phyloP scores from a whole-genome alignment of 768 basidiomycete species.

The Sporobolomyces roseus region DNA sequence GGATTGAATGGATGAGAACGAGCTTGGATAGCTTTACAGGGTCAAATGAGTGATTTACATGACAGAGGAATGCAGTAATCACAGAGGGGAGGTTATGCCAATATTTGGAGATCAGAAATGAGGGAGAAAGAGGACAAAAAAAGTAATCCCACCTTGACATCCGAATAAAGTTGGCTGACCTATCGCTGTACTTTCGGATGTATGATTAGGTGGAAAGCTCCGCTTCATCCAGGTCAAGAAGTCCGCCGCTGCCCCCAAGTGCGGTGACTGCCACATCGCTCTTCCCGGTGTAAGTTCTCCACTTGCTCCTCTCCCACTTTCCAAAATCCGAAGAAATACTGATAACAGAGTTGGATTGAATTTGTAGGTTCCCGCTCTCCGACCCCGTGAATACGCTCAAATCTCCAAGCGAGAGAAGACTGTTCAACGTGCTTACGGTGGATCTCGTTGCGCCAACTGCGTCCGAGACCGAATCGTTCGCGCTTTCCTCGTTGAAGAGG shows the following conservation, averaged over 20 bases:
- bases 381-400: slow-evolving; percentile 89
- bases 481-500: slow-evolving; percentile 98
- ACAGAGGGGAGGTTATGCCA: background rate
- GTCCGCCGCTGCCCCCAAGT: slow-evolving; percentile 82
- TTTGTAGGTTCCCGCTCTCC: slow-evolving; percentile 80
- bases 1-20: too few relatives aligned
- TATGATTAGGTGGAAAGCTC: slow-evolving; percentile 63
- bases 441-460: slow-evolving; percentile 92
- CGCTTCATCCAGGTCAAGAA: slow-evolving; percentile 99
- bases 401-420: slow-evolving; percentile 98
- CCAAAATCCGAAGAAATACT: background rate
- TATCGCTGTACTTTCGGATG: too few relatives aligned
- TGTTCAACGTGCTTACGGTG: slow-evolving; percentile 92
- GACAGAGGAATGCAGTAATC: background rate
- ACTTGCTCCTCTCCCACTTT: background rate
- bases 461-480: slow-evolving; percentile 96
- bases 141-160: too few relatives aligned
- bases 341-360: background rate
- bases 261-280: slow-evolving; percentile 94
- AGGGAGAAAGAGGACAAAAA: too few relatives aligned
- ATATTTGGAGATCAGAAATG: too few relatives aligned
- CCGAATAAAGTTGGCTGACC: too few relatives aligned
- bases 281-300: slow-evolving; percentile 77
- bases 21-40: background rate
- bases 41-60: too few relatives aligned